Evolutionary conservation across 202 grass and related monocot genomes (phyloP).

Genomic region (Panicum virgatum): DNA sequence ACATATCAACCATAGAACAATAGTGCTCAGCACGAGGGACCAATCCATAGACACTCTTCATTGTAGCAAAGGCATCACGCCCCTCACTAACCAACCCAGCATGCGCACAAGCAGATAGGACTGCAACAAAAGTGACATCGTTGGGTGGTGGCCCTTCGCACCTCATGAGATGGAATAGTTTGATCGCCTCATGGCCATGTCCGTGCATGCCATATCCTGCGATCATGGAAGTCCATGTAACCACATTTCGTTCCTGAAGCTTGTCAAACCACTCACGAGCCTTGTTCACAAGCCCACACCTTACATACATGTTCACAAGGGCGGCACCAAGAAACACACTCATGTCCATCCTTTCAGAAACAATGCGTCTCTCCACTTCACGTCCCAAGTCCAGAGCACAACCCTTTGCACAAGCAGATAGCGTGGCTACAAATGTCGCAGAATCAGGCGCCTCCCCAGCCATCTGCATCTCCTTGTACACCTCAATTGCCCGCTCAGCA

Average conservation of each 20-base stretch:
- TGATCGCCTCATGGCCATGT: slow-evolving; percentile 51
- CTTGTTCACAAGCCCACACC: slow-evolving; percentile 57
- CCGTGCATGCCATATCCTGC: slow-evolving; percentile 72
- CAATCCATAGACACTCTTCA: slow-evolving; percentile 56
- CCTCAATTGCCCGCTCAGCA: slow-evolving; percentile 33
- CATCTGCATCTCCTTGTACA: slow-evolving; percentile 56
- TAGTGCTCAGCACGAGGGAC: slow-evolving; percentile 59
- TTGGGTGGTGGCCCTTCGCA: slow-evolving; percentile 49
- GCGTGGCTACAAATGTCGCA: slow-evolving; percentile 52
- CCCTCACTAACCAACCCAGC: slow-evolving; percentile 65
- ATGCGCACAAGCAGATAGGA: no score
- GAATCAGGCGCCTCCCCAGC: slow-evolving; percentile 49
- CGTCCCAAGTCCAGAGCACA: slow-evolving; percentile 56
- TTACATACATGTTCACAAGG: slow-evolving; percentile 61
- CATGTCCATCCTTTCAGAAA: slow-evolving; percentile 41
- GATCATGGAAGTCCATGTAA: slow-evolving; percentile 75
- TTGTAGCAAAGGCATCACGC: slow-evolving; percentile 49
- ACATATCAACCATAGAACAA: slow-evolving; percentile 84
- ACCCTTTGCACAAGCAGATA: slow-evolving; percentile 62
- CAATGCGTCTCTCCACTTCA: slow-evolving; percentile 46
- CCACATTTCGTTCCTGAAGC: slow-evolving; percentile 47
- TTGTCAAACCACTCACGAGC: no score
- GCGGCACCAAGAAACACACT: slow-evolving; percentile 58
- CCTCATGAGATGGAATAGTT: slow-evolving; percentile 56
- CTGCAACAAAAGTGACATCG: slow-evolving; percentile 71